Evolutionary conservation across 768 basidiomycete genomes (phyloP).

Genomic region (Dacryopinax primogenitus): DNA sequence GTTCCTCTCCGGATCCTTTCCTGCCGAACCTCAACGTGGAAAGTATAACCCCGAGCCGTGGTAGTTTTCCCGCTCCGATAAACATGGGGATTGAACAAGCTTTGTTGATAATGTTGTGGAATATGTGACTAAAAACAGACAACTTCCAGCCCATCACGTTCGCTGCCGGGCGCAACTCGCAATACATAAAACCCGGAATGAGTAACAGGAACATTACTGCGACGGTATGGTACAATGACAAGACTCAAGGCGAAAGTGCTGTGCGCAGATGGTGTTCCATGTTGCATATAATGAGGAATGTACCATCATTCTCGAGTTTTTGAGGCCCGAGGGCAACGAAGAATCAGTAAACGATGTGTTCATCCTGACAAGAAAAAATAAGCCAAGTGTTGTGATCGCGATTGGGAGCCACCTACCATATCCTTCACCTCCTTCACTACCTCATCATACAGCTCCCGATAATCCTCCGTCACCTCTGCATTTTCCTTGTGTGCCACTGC

Average conservation of each 20-base stretch:
- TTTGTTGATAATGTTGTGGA: too few relatives aligned
- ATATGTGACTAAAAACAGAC: neutral
- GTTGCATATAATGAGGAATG: too few relatives aligned
- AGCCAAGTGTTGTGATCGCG: too few relatives aligned
- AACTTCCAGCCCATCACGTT: neutral
- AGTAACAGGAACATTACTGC: neutral
- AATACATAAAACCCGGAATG: slow-evolving; percentile 5
- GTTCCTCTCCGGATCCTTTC: slow-evolving; percentile 1
- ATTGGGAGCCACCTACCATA: slow-evolving; percentile 28
- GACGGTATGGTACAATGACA: slow-evolving; percentile 3
- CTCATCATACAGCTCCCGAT: slow-evolving; percentile 74
- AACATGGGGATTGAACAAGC: too few relatives aligned
- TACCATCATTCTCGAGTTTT: too few relatives aligned
- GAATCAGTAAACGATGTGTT: slow-evolving; percentile 5
- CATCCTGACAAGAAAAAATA: neutral
- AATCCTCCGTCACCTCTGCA: slow-evolving; percentile 68
- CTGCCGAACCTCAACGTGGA: neutral
- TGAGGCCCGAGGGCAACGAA: too few relatives aligned
- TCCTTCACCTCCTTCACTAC: slow-evolving; percentile 74
- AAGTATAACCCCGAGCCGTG: neutral
- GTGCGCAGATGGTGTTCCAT: too few relatives aligned
- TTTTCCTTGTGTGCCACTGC: slow-evolving; percentile 37
- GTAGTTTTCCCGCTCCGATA: neutral
- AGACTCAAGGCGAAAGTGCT: too few relatives aligned
- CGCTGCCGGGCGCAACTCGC: neutral